Evolutionary conservation across 2,329 filamentous ascomycete genomes (phyloP), one percentile per base, ranked within the genome.

Genomic region (Verticillium isaacii): DNA sequence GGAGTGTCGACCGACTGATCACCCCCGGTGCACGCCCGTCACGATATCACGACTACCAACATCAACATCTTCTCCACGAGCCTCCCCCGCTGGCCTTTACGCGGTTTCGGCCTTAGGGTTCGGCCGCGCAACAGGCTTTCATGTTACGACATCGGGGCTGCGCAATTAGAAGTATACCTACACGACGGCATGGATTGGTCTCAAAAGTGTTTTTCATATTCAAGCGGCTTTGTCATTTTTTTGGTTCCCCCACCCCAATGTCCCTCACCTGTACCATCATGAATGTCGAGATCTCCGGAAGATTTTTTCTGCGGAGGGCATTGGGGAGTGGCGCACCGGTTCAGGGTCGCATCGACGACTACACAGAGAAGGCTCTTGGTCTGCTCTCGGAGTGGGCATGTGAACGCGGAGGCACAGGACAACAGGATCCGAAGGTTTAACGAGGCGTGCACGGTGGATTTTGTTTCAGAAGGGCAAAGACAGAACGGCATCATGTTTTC

Each of bases 101-200:
- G 71, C 68, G 70, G 69, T 68, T 67, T 64, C 71, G 70, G 69
- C 69, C 66, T 60, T 67, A 72, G 71, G 73, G 69, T 23, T 52
- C 19, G 19, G 19, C 62, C 57, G 23, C 55, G 60, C 56, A 15
- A 59, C 29, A 45, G 36, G 55, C 55, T 63, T 55, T 54, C 41
- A 41, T 25, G 34, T 59, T 58, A 56, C 54, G 36, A 64, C 62
- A 57, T 62, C 56, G 32, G 56, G 34, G 45, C 12, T 14, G 64
- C 61, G 61, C 50, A 60, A 25, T 32, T 56, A 60, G 57, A 62
- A 60, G 65, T 70, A 70, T 66, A 66, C 67, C 60, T 64, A 72
- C 61, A 67, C 73, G 73, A 77, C 70, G 71, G 71, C 69, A 66
- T 62, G 68, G 67, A 67, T 69, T 66, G 61, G 63, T 61, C 67